Base-by-base conservation (phyloP, 202 grass and related monocot genomes). In the Carex arenaria region DNA sequence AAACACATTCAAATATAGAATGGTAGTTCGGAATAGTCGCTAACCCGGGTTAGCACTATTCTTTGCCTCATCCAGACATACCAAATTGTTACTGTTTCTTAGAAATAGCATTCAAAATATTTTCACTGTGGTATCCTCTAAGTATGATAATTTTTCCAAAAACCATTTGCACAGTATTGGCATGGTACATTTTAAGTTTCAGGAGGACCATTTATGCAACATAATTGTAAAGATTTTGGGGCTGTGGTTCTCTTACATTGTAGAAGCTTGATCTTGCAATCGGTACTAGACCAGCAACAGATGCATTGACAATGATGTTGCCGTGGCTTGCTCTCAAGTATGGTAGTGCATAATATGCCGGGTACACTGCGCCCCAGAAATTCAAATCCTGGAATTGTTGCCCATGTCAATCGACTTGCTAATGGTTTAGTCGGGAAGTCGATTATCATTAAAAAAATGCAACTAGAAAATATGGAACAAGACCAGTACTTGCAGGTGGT, bases 331-430 rank as follows among this genome's bases (percentile, higher is more conserved):
- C 85, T 89, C 64, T 95, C 53, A 95, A 89, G 38, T 93, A 89
- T 28, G 93, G 88, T 59, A 95, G 86, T 57, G 85, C 89, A 53
- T 85, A 87, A 7, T 85, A 90, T 11, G 90, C 85, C 4, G 93
- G 88, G 79, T 93, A 95, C 51, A 92, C 83, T 12, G 91, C 83
- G 2, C 90, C 90, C 93, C 93, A 95, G 32, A 95, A 93, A 79
- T 95, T 95, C 82, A 89, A 88, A 82, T 92, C 93, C 92, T 94
- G 82, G 19, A 82, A 79, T 74, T 63, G 57, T 76, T 3, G 30
- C 26, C 28, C 15, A 69, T 49, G 38, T 69, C 63, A 69, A 7
- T 82, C 56, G 10, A 52, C 13, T 56, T 56, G 7, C 51, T 31
- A 32, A 49, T 47, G 36, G 68, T 5, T 3, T 45, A 70, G 17